These are phyloP conservation scores for Hordeum marinum DNA, from an alignment of 176 grass and related monocot species.

Conservation along the genomic window DNA sequence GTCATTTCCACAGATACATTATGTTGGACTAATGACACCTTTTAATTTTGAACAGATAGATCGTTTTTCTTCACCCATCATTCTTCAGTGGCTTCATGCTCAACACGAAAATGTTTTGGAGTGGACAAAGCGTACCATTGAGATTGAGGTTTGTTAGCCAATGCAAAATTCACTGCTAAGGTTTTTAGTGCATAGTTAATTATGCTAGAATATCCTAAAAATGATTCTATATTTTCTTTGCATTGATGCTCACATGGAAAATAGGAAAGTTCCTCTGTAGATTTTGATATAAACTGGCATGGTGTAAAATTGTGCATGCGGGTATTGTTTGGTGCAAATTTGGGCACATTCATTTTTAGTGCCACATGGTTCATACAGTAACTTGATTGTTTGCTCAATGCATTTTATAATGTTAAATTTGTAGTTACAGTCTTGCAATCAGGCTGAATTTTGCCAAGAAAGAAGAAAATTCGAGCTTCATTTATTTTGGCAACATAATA, in stretches of 20 bases:
- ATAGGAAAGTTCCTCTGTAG: background rate
- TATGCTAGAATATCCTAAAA: slow-evolving; percentile 10
- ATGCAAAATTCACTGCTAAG: slow-evolving; percentile 17
- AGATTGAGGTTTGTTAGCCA: slow-evolving; percentile 68
- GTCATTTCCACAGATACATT: background rate
- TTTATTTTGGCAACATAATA: background rate
- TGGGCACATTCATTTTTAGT: background rate
- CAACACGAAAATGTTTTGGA: slow-evolving; percentile 85
- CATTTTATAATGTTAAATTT: slow-evolving; percentile 4
- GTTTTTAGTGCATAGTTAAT: background rate
- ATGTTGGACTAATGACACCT: background rate
- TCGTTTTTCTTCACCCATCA: slow-evolving; percentile 58
- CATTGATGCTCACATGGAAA: background rate
- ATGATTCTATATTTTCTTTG: background rate
- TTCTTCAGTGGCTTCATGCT: slow-evolving; percentile 89
- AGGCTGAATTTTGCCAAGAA: slow-evolving; percentile 5
- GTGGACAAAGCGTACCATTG: slow-evolving; percentile 79
- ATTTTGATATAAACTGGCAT: background rate
- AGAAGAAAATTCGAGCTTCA: background rate
- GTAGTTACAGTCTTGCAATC: background rate
- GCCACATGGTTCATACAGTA: background rate
- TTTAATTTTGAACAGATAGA: slow-evolving; percentile 44
- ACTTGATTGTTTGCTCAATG: background rate
- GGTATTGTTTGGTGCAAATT: slow-evolving; percentile 4
- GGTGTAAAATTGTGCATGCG: background rate